These are phyloP conservation scores for Boletus huronensis DNA, from an alignment of 768 basidiomycete genomes.

Conservation along the genomic window DNA sequence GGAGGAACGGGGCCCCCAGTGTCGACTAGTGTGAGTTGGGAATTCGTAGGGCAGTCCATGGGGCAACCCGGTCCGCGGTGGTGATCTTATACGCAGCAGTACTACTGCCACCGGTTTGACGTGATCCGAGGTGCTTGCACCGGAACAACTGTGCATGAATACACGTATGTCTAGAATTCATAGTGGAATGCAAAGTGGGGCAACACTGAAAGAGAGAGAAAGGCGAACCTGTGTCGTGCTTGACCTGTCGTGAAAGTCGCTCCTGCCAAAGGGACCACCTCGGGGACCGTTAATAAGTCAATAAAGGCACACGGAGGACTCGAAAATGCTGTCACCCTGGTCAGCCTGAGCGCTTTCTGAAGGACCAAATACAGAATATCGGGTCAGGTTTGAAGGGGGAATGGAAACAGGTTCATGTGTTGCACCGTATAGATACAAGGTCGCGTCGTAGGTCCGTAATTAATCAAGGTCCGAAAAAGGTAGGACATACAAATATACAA, in stretches of 20 bases:
- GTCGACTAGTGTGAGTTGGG: slow-evolving; percentile 19
- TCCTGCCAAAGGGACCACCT: background rate
- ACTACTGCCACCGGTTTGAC: background rate
- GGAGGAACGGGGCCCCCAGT: background rate
- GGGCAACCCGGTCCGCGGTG: too few species aligned
- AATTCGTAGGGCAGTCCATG: slow-evolving; percentile 5
- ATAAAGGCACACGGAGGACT: background rate
- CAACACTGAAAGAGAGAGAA: too few species aligned
- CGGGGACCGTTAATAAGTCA: background rate
- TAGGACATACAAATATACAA: background rate
- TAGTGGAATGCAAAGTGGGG: background rate
- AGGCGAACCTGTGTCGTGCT: background rate
- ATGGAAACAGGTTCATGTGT: too few species aligned
- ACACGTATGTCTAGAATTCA: background rate
- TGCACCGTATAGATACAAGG: slow-evolving; percentile 15
- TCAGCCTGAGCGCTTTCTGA: too few species aligned
- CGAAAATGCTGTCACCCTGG: too few species aligned
- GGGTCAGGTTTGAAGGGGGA: background rate
- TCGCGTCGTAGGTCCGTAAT: background rate
- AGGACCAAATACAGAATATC: background rate
- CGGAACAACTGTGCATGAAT: background rate
- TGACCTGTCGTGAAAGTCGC: background rate
- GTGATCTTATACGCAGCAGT: background rate
- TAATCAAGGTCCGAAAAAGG: background rate
- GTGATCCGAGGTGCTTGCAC: background rate